Evolutionary conservation across 371 early-diverging fungal species (phyloP), one percentile per base, ranked within the genome.

Genomic region (Mortierella sp.): DNA sequence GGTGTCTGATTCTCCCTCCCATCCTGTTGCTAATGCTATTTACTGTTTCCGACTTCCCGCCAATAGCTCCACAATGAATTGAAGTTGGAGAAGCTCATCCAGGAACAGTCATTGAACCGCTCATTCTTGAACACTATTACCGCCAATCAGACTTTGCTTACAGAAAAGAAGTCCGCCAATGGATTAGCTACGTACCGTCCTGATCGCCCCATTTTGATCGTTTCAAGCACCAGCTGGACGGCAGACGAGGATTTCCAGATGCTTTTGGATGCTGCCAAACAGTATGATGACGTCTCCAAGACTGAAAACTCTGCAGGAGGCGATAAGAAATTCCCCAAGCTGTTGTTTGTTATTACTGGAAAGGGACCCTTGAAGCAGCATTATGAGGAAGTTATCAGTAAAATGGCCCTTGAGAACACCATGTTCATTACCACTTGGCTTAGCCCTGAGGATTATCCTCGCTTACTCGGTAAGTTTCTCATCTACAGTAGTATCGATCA

Each of bases 151-250:
- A 88, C 89, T 0, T 72, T 91, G 72, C 64, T 87, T 17, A 81
- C 83, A 4, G 66, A 83, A 57, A 88, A 88, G 61, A 76, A 83
- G 47, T 66, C 80, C 17, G 72, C 75, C n/a, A 57, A 69, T 19
- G 73, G 71, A 15, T 67, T 72, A 6, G 65, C 68, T 4, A 62
- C 75, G 28, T 85, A 84, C 67, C 85, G 89, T 55, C 68, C 66
- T 10, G 86, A 88, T 62, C 86, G 95, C 51, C 93, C 93, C 1
- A 86, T 87, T 58, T 75, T 98, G 61, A 82, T 98, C 58, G 93
- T 98, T 6, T 95, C 93, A 67, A 92, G 93, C 71, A 97, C 98
- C n/a, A 93, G 93, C 70, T 98, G 97, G 97, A 98, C 99, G 0
- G 92, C 92, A 40, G 99, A 98, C 82, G 99, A 98, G 72, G 98